Conservation (phyloP, 768 basidiomycete genomes). For the Coprinopsis sp. region DNA sequence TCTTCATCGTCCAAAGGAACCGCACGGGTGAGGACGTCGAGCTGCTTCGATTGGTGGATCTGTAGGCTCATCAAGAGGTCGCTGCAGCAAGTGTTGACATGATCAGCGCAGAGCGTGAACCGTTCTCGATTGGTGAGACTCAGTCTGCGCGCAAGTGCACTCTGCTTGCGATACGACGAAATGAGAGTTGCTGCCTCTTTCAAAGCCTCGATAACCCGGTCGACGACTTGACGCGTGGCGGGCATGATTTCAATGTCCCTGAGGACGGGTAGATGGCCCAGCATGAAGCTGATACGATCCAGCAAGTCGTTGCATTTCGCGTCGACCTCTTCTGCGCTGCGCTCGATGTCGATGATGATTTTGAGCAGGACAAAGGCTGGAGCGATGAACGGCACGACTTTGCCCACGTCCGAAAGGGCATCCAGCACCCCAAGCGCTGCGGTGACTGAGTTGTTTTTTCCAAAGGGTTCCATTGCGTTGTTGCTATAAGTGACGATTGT, state of each 20-base stretch:
- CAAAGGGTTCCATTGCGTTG: too few species aligned
- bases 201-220: constrained; percentile 34
- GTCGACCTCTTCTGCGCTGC: constrained; percentile 32
- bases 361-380: constrained; percentile 37
- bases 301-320: constrained; percentile 36
- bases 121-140: constrained; percentile 33
- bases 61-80: constrained; percentile 39
- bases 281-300: constrained; percentile 40
- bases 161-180: constrained; percentile 35
- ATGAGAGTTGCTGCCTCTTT: constrained; percentile 36
- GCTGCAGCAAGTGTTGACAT: constrained; percentile 29
- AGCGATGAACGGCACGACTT: constrained; percentile 32
- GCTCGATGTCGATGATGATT: constrained; percentile 36
- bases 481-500: too few species aligned
- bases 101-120: constrained; percentile 27
- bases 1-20: constrained; percentile 35
- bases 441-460: too few species aligned
- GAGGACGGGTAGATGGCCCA: constrained; percentile 33
- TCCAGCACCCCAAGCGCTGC: constrained; percentile 28
- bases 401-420: constrained; percentile 31
- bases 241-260: constrained; percentile 29
- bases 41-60: constrained; percentile 34
- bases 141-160: constrained; percentile 31
- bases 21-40: constrained; percentile 33
- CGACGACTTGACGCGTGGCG: constrained; percentile 31